phyloP scores from a whole-genome alignment of 2,329 filamentous ascomycete species.

The Fusarium pseudonygamai region DNA sequence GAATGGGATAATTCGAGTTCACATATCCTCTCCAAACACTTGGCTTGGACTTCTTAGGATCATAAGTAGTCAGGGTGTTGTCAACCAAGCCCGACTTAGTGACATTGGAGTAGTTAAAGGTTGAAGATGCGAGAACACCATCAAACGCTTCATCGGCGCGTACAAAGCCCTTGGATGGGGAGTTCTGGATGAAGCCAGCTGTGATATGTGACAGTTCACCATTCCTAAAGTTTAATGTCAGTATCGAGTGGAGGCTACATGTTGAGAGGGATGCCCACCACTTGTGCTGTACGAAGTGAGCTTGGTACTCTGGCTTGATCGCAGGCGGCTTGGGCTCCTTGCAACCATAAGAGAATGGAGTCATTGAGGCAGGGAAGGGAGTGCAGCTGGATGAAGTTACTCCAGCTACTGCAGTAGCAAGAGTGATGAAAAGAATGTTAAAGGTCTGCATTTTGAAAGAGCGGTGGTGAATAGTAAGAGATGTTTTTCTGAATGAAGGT shows the following conservation, averaged over 20 bases:
- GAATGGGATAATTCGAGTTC: slow-evolving; percentile 51
- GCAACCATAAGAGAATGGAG: slow-evolving; percentile 46
- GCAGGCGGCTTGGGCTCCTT: slow-evolving; percentile 46
- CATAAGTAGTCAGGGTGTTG: slow-evolving; percentile 46
- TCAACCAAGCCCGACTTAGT: slow-evolving; percentile 49
- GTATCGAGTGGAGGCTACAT: not conserved
- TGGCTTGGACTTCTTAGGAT: slow-evolving; percentile 20
- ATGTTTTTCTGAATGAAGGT: not conserved
- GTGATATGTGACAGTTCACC: slow-evolving; percentile 51
- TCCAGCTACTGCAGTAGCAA: not conserved
- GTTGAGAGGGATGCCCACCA: slow-evolving; percentile 22
- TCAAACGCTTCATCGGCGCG: slow-evolving; percentile 46
- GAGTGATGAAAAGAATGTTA: not conserved
- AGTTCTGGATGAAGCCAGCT: slow-evolving; percentile 49
- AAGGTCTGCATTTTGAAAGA: not conserved
- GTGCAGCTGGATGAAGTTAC: slow-evolving; percentile 8
- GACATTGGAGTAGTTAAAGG: slow-evolving; percentile 50
- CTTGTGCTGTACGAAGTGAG: slow-evolving; percentile 52
- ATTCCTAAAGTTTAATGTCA: slow-evolving; percentile 36
- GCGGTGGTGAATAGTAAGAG: rapidly evolving
- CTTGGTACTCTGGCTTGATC: slow-evolving; percentile 45
- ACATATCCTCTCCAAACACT: slow-evolving; percentile 48
- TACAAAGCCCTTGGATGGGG: slow-evolving; percentile 44
- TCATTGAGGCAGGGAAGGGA: slow-evolving; percentile 41
- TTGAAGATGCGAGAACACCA: slow-evolving; percentile 42